Percentiles rank a stretch among this genome's conserved stretches.
These are phyloP conservation scores for Pyrus communis DNA, from an alignment of 306 rosid genomes.

Conservation along the genomic window DNA sequence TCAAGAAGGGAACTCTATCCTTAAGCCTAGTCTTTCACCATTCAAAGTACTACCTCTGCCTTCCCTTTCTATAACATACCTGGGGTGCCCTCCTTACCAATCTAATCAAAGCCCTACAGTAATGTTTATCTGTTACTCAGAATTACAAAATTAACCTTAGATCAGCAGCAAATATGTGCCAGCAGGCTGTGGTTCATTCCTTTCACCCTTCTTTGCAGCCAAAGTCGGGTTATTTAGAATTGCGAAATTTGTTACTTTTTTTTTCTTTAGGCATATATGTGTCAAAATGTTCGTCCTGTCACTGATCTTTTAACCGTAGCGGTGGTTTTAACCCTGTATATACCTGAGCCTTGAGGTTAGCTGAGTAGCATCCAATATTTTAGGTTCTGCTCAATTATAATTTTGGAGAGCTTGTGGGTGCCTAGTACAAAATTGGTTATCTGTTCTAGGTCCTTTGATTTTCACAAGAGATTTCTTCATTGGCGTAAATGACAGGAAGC, in stretches of 20 bases:
- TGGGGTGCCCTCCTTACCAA: no score
- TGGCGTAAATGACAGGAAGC: neutral
- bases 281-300: neutral
- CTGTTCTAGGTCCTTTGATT: neutral
- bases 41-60: no score
- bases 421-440: neutral
- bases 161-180: neutral
- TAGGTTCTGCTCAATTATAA: neutral
- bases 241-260: neutral
- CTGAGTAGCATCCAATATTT: neutral
- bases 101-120: no score
- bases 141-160: neutral
- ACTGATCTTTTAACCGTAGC: neutral
- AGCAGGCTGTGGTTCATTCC: neutral
- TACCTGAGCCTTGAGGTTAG: neutral
- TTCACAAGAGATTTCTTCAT: neutral
- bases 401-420: neutral
- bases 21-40: no score
- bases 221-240: neutral
- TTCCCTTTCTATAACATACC: no score
- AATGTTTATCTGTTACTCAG: no score
- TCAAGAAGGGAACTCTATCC: no score
- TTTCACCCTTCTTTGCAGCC: neutral
- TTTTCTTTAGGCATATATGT: no score
- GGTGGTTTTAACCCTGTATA: neutral